A percentile compares a stretch with the other conserved stretches of the same genome.
Evolutionary conservation across 331 rosid species (phyloP).

Genomic region (Rhamnella rubrinervis): DNA sequence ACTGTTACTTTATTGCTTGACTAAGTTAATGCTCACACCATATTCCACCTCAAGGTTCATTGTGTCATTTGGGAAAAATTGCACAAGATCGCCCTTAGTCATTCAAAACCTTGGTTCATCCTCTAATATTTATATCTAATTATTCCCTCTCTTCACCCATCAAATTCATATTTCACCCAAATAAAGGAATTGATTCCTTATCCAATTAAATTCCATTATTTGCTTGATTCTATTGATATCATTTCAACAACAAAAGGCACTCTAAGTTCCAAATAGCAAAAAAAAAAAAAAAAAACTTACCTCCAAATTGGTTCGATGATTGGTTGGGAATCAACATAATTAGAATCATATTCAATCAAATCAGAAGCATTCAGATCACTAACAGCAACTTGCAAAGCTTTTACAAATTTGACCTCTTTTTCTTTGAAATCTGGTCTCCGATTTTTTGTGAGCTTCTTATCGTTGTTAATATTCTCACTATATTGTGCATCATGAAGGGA

Average conservation of each 20-base stretch:
- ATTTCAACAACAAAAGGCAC: neutral
- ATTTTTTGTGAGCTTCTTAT: conserved; percentile 14
- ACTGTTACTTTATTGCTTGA: no score
- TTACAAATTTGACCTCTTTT: conserved; percentile 7
- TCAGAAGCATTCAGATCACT: neutral
- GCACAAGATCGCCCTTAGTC: no score
- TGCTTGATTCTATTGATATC: no score
- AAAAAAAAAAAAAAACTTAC: conserved; percentile 26
- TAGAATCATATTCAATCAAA: neutral
- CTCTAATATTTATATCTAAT: no score
- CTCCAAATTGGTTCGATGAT: conserved; percentile 67
- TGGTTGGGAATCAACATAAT: conserved; percentile 46
- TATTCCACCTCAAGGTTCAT: no score
- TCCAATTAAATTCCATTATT: no score
- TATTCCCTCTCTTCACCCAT: no score
- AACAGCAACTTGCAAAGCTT: conserved; percentile 23
- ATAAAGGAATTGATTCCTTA: no score
- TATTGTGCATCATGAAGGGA: conserved; percentile 23
- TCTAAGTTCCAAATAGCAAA: conserved; percentile 10
- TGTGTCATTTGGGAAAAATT: no score
- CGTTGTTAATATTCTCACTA: conserved; percentile 19
- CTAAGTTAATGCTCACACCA: no score
- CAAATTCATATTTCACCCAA: no score
- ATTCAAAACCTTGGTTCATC: no score
- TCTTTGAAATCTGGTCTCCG: conserved; percentile 21